phyloP scores from a whole-genome alignment of 345 rosid species.

The Carallia brachiata region DNA sequence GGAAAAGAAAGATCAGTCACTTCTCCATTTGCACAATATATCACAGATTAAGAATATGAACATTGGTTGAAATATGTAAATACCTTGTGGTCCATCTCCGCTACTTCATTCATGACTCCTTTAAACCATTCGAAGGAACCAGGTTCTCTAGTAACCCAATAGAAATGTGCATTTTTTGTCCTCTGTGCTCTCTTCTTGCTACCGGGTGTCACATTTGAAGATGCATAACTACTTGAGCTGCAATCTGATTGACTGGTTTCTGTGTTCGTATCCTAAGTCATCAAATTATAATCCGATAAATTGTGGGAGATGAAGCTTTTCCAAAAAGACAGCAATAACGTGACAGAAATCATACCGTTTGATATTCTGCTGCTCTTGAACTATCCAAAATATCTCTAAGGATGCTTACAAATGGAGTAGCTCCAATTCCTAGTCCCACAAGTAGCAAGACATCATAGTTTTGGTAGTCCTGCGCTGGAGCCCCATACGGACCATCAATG shows the following conservation, averaged over 20 bases:
- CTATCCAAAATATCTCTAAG: constrained; percentile 76
- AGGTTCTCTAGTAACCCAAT: constrained; percentile 96
- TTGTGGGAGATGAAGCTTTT: not conserved
- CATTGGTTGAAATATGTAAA: not conserved
- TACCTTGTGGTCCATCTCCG: constrained; percentile 89
- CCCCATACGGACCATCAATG: constrained; percentile 94
- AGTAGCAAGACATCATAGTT: constrained; percentile 92
- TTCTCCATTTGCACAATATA: not conserved
- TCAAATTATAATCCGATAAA: not conserved
- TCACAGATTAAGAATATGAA: not conserved
- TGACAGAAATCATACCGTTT: constrained; percentile 34
- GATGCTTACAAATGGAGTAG: constrained; percentile 96
- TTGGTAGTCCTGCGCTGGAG: constrained; percentile 93
- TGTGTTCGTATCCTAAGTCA: constrained; percentile 52
- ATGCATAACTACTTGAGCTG: constrained; percentile 68
- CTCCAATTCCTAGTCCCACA: constrained; percentile 94
- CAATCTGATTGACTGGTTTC: constrained; percentile 64
- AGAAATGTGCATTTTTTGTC: constrained; percentile 77
- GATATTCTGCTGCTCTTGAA: constrained; percentile 63
- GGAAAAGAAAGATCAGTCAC: not conserved
- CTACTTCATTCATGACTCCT: constrained; percentile 94
- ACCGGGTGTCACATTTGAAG: constrained; percentile 45
- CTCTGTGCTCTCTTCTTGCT: constrained; percentile 54
- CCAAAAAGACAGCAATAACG: no score
- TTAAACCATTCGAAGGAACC: constrained; percentile 96